Conservation (phyloP, 495 filamentous ascomycete species). For the Sordaria brevicollis region DNA sequence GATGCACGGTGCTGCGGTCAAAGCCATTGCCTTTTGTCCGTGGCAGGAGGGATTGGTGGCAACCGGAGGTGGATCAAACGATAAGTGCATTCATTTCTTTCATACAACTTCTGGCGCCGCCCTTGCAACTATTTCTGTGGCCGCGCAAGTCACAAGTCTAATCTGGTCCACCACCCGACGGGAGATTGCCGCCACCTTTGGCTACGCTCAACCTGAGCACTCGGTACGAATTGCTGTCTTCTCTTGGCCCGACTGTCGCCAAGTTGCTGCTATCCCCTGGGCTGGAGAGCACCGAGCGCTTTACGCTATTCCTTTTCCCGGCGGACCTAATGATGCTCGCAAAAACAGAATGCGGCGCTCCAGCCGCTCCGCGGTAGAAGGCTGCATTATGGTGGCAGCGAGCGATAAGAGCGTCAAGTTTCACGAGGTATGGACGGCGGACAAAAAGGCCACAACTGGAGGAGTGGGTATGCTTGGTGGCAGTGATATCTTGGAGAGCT, state of each 20-base stretch:
- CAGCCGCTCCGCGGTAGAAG: slow-evolving; percentile 61
- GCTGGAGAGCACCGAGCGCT: slow-evolving; percentile 68
- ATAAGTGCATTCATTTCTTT: slow-evolving; percentile 92
- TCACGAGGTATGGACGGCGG: slow-evolving; percentile 81
- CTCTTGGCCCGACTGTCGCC: slow-evolving; percentile 86
- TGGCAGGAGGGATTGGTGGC: slow-evolving; percentile 85
- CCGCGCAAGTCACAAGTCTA: slow-evolving; percentile 85
- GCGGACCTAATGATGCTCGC: slow-evolving; percentile 33
- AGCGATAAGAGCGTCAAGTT: slow-evolving; percentile 94
- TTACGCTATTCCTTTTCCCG: slow-evolving; percentile 61
- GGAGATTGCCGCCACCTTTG: slow-evolving; percentile 90
- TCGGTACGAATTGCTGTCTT: slow-evolving; percentile 87
- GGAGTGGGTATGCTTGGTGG: slow-evolving; percentile 65
- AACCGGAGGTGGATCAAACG: slow-evolving; percentile 87
- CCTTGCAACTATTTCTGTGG: slow-evolving; percentile 83
- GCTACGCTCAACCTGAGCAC: slow-evolving; percentile 91
- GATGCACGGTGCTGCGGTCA: slow-evolving; percentile 78
- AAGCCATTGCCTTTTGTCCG: slow-evolving; percentile 94
- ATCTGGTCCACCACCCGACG: slow-evolving; percentile 80
- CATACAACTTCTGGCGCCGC: slow-evolving; percentile 77
- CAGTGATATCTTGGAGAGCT: slow-evolving; percentile 75
- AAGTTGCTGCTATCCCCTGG: slow-evolving; percentile 86
- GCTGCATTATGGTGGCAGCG: slow-evolving; percentile 87
- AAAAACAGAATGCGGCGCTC: slow-evolving; percentile 4
- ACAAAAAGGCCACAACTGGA: slow-evolving; percentile 43